Conservation (phyloP, 805 yeast species). For the Candida taoyuanica region DNA sequence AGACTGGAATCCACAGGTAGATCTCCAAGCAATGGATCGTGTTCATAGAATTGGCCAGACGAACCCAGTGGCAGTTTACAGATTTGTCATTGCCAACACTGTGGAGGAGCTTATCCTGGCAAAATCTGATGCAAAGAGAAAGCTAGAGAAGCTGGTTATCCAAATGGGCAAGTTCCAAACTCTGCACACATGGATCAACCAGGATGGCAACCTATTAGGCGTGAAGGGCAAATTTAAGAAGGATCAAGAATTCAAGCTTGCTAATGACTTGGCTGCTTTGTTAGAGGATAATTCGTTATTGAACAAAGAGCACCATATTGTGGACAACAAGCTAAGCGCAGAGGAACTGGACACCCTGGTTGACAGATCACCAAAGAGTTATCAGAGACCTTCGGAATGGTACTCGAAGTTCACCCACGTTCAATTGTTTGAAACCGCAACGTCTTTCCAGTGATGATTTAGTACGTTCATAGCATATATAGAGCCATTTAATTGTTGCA, state of each 20-base stretch:
- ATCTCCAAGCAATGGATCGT: slow-evolving; percentile 93
- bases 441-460: slow-evolving; percentile 2
- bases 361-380: slow-evolving; percentile 45
- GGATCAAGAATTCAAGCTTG: slow-evolving; percentile 30
- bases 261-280: slow-evolving; percentile 37
- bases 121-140: slow-evolving; percentile 75
- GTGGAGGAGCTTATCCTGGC: slow-evolving; percentile 79
- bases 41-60: slow-evolving; percentile 91
- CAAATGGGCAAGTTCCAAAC: slow-evolving; percentile 57
- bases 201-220: slow-evolving; percentile 23
- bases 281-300: slow-evolving; percentile 38
- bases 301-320: slow-evolving; percentile 28
- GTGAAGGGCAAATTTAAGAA: slow-evolving; percentile 17
- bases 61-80: slow-evolving; percentile 74
- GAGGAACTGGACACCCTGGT: slow-evolving; percentile 46
- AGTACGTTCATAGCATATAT: neutral
- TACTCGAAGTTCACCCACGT: slow-evolving; percentile 31
- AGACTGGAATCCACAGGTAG: slow-evolving; percentile 98
- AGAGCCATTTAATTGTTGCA: neutral
- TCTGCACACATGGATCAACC: slow-evolving; percentile 33
- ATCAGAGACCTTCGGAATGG: slow-evolving; percentile 26
- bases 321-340: slow-evolving; percentile 20
- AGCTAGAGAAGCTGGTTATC: slow-evolving; percentile 70
- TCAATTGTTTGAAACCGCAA: slow-evolving; percentile 34
- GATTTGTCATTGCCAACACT: slow-evolving; percentile 73